These are phyloP conservation scores for Periconia digitata DNA, from an alignment of 2,329 filamentous ascomycete genomes.

Conservation along the genomic window DNA sequence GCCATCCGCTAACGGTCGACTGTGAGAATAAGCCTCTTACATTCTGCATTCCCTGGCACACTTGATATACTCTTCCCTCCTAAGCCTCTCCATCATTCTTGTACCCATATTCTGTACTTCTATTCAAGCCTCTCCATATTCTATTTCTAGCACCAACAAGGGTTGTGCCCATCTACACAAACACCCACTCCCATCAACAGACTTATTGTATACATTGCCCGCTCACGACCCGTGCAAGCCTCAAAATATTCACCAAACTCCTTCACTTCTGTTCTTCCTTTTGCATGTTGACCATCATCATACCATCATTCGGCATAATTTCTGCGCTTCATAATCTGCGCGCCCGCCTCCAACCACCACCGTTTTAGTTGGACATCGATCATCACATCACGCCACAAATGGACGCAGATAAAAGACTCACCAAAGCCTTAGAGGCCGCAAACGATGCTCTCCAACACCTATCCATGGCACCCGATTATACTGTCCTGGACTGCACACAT, in stretches of 20 bases:
- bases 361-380: constrained; percentile 6
- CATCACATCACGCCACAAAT: constrained; percentile 16
- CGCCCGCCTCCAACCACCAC: constrained; percentile 5
- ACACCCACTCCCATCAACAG: constrained; percentile 13
- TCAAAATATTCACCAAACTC: constrained; percentile 1
- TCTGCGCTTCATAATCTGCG: constrained; percentile 4
- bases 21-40: constrained; percentile 20
- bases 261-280: constrained; percentile 15
- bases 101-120: constrained; percentile 11
- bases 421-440: constrained; percentile 35
- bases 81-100: constrained; percentile 19
- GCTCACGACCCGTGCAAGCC: constrained; percentile 17
- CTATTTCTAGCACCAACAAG: constrained; percentile 19
- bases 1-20: constrained; percentile 10
- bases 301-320: constrained; percentile 12
- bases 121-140: constrained; percentile 10
- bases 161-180: constrained; percentile 12
- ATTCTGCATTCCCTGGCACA: constrained; percentile 17
- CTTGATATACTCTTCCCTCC: constrained; percentile 18
- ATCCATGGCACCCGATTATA: constrained; percentile 34
- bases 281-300: constrained; percentile 10
- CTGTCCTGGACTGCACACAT: constrained; percentile 35
- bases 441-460: constrained; percentile 39
- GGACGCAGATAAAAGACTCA: constrained; percentile 33
- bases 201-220: constrained; percentile 3